phyloP scores from a whole-genome alignment of 192 early-diverging fungal species.

The Diversispora epigaea region DNA sequence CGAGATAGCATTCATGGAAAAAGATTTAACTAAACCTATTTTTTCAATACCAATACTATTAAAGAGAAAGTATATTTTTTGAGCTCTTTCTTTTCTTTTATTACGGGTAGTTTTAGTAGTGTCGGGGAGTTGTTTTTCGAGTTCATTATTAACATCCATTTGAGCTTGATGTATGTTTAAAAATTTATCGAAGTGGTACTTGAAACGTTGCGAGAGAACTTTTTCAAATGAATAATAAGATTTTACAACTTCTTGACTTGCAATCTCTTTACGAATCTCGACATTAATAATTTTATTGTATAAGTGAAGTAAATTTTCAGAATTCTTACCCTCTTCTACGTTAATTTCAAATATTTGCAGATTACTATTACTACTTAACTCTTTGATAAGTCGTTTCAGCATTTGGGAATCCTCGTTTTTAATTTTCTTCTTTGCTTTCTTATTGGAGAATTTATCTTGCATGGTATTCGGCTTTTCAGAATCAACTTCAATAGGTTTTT shows the following conservation, averaged over 20 bases:
- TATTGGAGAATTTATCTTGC: no score
- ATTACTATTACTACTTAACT: no score
- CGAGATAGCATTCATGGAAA: not conserved
- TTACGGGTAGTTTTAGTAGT: not conserved
- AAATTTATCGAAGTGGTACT: not conserved
- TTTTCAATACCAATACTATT: no score
- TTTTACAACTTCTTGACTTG: not conserved
- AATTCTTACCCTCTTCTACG: not conserved
- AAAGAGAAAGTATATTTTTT: not conserved
- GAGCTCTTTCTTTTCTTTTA: constrained; percentile 1
- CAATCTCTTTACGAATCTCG: not conserved
- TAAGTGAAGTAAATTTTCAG: not conserved
- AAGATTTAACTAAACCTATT: not conserved
- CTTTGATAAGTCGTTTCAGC: no score
- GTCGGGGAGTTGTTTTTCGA: not conserved
- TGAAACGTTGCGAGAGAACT: not conserved
- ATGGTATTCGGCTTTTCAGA: no score
- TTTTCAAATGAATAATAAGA: not conserved
- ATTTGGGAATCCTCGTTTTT: no score
- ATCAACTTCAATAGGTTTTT: no score
- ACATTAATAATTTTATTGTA: not conserved
- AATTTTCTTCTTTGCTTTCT: no score
- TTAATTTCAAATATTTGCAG: not conserved
- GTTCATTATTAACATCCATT: not conserved
- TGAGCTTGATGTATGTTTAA: not conserved